These are phyloP conservation scores for Xerocomellus amylosporus DNA, from an alignment of 768 basidiomycete species.

Conservation along the genomic window DNA sequence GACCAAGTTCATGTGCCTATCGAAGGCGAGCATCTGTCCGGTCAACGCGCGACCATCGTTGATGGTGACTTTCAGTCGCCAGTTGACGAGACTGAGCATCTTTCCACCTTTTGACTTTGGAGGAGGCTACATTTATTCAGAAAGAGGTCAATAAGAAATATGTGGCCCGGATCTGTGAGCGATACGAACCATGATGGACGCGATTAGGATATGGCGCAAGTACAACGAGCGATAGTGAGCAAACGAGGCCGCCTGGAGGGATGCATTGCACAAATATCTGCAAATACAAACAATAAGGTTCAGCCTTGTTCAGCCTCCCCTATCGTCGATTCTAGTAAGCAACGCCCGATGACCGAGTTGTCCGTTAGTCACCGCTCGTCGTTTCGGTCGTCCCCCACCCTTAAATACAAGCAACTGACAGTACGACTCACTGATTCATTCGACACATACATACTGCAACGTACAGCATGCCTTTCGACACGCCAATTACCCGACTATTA, in stretches of 20 bases:
- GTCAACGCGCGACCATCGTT: constrained; percentile 95
- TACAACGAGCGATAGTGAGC: constrained; percentile 19
- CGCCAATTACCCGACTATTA: constrained; percentile 48
- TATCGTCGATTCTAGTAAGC: too few species aligned
- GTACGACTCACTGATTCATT: background rate
- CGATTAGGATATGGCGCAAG: constrained; percentile 30
- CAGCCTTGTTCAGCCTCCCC: too few species aligned
- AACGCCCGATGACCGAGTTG: background rate
- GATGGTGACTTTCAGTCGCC: constrained; percentile 94
- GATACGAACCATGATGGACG: constrained; percentile 56
- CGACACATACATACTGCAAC: background rate
- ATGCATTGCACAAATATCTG: constrained; percentile 28
- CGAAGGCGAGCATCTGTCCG: constrained; percentile 99
- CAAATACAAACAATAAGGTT: constrained; percentile 27
- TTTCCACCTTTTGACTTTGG: constrained; percentile 98
- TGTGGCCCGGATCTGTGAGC: constrained; percentile 10
- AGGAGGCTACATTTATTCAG: constrained; percentile 59
- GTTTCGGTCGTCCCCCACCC: background rate
- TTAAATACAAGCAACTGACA: background rate
- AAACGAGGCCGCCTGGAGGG: constrained; percentile 22
- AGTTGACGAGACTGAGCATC: constrained; percentile 97
- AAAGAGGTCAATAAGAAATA: constrained; percentile 7
- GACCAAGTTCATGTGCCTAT: constrained; percentile 99
- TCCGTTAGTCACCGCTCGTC: background rate
- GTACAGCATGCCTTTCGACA: constrained; percentile 27